Evolutionary conservation across 2,329 filamentous ascomycete genomes (phyloP).

Genomic region (Sphaerostilbella broomeana): DNA sequence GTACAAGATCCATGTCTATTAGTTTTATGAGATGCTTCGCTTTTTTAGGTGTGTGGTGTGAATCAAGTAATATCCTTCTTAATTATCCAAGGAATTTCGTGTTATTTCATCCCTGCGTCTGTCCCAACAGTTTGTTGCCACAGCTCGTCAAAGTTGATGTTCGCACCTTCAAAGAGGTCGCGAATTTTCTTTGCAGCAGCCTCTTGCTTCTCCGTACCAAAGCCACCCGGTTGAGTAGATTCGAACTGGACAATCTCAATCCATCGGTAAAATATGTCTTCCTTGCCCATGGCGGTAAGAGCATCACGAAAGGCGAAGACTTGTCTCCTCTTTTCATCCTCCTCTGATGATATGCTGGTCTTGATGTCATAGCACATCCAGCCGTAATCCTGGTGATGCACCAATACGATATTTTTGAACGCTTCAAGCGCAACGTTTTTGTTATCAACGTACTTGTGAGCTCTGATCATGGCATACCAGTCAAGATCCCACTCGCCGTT

Average conservation of each 20-base stretch:
- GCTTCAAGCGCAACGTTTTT: constrained; percentile 56
- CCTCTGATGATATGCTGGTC: constrained; percentile 42
- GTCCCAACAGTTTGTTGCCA: constrained; percentile 58
- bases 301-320: constrained; percentile 75
- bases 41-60: no score
- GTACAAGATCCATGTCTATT: no score
- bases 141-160: constrained; percentile 76
- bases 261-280: constrained; percentile 86
- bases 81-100: no score
- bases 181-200: constrained; percentile 67
- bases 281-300: constrained; percentile 70
- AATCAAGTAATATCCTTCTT: no score
- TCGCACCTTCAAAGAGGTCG: constrained; percentile 65
- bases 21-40: no score
- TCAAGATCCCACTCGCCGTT: constrained; percentile 83
- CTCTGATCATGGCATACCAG: constrained; percentile 71
- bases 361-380: constrained; percentile 59
- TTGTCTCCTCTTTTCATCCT: constrained; percentile 63
- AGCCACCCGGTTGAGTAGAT: constrained; percentile 69
- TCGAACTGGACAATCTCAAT: constrained; percentile 90
- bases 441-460: constrained; percentile 61
- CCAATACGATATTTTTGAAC: constrained; percentile 63
- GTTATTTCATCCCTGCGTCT: no score
- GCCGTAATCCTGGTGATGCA: constrained; percentile 60
- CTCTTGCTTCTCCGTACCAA: constrained; percentile 66